A percentile compares a stretch with the other conserved stretches of the same genome.
Evolutionary conservation across 192 early-diverging fungal genomes (phyloP).

Genomic region (Rhizophagus sp.): DNA sequence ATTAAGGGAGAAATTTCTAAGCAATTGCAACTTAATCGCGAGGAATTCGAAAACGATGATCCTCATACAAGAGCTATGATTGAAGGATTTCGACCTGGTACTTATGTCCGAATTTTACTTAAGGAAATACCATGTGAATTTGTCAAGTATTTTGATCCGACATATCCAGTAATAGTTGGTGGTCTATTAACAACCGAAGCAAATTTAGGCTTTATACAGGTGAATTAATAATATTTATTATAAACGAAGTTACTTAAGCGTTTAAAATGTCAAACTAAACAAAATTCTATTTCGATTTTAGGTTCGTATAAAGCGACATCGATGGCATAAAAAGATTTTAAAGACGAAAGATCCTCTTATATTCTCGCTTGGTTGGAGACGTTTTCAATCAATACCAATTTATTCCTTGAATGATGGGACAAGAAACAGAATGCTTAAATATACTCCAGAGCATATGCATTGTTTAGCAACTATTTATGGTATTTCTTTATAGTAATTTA

Average conservation of each 20-base stretch:
- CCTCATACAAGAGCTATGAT: slow-evolving; percentile 71
- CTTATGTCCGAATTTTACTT: slow-evolving; percentile 90
- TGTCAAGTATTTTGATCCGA: slow-evolving; percentile 87
- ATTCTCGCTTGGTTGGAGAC: slow-evolving; percentile 96
- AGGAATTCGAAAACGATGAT: slow-evolving; percentile 88
- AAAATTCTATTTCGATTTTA: slow-evolving; percentile 12
- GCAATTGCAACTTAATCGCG: slow-evolving; percentile 80
- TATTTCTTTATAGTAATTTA: slow-evolving; percentile 22
- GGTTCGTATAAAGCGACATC: slow-evolving; percentile 96
- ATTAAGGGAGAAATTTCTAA: slow-evolving; percentile 86
- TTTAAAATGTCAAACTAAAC: no score
- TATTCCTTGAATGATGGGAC: slow-evolving; percentile 92
- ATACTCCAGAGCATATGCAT: slow-evolving; percentile 99
- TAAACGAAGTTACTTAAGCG: not conserved
- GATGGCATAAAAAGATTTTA: slow-evolving; percentile 94
- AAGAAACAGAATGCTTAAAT: slow-evolving; percentile 97
- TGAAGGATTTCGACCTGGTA: slow-evolving; percentile 91
- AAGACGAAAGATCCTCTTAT: slow-evolving; percentile 98
- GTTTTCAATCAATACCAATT: slow-evolving; percentile 95
- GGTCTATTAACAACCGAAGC: slow-evolving; percentile 88
- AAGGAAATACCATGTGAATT: slow-evolving; percentile 95
- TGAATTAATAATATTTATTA: slow-evolving; percentile 12
- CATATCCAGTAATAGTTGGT: slow-evolving; percentile 90
- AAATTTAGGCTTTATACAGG: slow-evolving; percentile 91
- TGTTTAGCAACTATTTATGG: slow-evolving; percentile 94